Evolutionary conservation across 2,329 filamentous ascomycete species (phyloP).

Genomic region (Penicillium sp.): DNA sequence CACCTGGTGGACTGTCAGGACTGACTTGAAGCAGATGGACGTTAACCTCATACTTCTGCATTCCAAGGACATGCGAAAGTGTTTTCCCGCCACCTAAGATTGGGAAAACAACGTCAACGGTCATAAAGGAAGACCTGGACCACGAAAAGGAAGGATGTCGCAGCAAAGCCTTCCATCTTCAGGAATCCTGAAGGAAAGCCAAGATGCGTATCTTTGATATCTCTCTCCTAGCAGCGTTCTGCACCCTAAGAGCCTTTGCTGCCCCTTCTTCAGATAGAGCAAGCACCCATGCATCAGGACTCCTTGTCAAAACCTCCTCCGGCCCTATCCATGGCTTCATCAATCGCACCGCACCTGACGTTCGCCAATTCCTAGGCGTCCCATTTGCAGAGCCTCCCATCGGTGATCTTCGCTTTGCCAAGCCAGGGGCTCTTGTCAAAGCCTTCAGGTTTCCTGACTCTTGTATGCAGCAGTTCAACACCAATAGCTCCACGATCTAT

Average conservation of each 20-base stretch:
- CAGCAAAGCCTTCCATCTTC: background rate
- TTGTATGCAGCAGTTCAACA: slow-evolving; percentile 12
- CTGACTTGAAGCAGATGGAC: background rate
- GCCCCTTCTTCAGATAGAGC: background rate
- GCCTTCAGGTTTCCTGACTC: slow-evolving; percentile 6
- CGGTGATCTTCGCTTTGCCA: slow-evolving; percentile 19
- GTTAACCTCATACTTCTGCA: background rate
- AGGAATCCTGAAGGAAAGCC: no score
- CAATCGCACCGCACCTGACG: slow-evolving; percentile 7
- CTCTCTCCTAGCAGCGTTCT: background rate
- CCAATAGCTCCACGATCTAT: slow-evolving; percentile 9
- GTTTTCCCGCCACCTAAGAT: background rate
- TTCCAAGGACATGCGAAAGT: background rate
- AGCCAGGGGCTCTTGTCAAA: slow-evolving; percentile 3
- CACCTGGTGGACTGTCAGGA: background rate
- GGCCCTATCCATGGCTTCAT: slow-evolving; percentile 8
- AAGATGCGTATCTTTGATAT: background rate
- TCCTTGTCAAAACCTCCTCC: slow-evolving; percentile 6
- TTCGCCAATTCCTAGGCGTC: slow-evolving; percentile 21
- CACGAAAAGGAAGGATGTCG: background rate
- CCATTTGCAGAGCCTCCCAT: slow-evolving; percentile 25
- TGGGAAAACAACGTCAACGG: background rate
- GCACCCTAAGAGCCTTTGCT: background rate
- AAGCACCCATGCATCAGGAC: background rate
- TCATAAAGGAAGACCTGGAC: background rate